Evolutionary conservation across 768 basidiomycete genomes (phyloP), one percentile per base, ranked within the genome.

Genomic region (Pleurotus tuber-regium): DNA sequence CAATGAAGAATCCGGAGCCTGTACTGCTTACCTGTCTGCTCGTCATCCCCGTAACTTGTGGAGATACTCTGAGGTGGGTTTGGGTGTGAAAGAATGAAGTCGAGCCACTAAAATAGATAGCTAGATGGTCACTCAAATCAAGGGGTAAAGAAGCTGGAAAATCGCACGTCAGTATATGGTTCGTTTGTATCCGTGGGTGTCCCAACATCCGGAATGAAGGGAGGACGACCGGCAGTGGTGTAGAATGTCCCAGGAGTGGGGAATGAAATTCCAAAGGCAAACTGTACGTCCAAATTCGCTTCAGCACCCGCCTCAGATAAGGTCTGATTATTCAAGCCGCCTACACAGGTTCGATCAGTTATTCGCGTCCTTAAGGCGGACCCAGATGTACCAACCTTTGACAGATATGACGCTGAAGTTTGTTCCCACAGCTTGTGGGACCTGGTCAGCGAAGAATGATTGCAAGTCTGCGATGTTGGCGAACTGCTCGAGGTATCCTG

Each of bases 41-140:
- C 88, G 52, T 82, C 77, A 43, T 89, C 87, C 2, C 76, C 84
- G 60, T 89, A 89, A 57, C 83, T 86, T 0, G 84, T 88, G 0
- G 85, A 85, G 36, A 90, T 86, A 4, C 79, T 71, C 56, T 79
- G 75, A 12, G 86, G 84, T 2, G 76, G 63, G 33, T 70, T 62
- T 11, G 66, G 44, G 16, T 79, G 75, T 10, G 54, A 56, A 0
- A 80, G 66, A 14, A 87, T 61, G 53, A 76, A 83, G 38, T 83
- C 73, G 11, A 89, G 66, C 87, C 87, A 89, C 31, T 51, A 24
- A 0, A 21, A 16, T 23, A 5, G 4, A 12, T 14, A 48, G 46
- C 14, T 38, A 16, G n/a, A 14, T 4, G 9, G 35, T 38, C 35
- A 21, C 16, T 25, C 23, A 26, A 10, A 23, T n/a, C 19, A 25